Evolutionary conservation across 139 green algal genomes (phyloP), one percentile per base, ranked within the genome.

Genomic region (Micromonas pusilla): DNA sequence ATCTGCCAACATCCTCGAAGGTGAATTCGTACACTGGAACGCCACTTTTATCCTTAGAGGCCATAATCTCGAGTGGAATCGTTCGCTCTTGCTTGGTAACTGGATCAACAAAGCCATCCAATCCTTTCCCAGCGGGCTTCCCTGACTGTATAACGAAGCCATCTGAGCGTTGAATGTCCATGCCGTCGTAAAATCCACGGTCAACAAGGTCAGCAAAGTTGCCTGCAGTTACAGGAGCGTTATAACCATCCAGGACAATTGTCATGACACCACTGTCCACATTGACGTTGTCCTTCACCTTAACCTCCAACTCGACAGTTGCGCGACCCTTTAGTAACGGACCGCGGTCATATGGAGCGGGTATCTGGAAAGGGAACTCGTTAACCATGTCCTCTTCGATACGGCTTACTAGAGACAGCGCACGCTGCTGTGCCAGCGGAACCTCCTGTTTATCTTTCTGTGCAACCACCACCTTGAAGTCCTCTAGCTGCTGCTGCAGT

Each of bases 121-220:
- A 71, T 65, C 37, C 36, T 6, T 62, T 62, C 1, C 52, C 52
- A 2, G 88, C 87, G 0, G 96, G 96, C 71, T 97, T 88, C 62
- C 96, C 96, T 2, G 90, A 97, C 85, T 99, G 96, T 77, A 99
- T 94, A 66, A 99, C 92, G 80, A 99, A 97, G 45, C 95, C 96
- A 73, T 99, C 96, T 0, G 93, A 87, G 72, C 81, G 81, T 39
- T 97, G 93, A 54, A 99, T 91, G 76, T 97, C 90, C 93, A 98
- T 98, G 80, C 84, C 80, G 80, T 98, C 84, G 79, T 99, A 99
- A 82, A 98, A 98, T 23, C 84, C 79, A 21, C 85, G 80, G 21
- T 83, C 19, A 38, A 97, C 93, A 31, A 99, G 91, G 86, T 99
- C 96, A 25, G 94, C 76, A 83, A 99, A 99, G 80, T 96, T 90